phyloP scores from a whole-genome alignment of 2,329 filamentous ascomycete species.

The Kalmusia sp. region DNA sequence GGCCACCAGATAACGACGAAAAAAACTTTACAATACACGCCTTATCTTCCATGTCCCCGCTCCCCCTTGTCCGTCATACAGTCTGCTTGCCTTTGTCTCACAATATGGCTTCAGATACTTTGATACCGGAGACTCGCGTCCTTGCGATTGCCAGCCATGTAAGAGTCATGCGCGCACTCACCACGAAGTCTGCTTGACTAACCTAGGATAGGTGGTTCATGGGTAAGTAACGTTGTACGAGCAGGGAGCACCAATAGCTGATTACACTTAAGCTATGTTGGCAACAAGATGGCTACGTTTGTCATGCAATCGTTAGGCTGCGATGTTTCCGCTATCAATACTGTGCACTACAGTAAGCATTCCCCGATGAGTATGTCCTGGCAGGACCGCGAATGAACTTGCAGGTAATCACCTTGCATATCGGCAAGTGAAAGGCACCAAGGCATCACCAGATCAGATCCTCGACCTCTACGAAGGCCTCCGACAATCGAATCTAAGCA shows the following conservation, averaged over 20 bases:
- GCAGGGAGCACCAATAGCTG: constrained; percentile 20
- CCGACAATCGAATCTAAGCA: constrained; percentile 80
- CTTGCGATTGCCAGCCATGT: constrained; percentile 96
- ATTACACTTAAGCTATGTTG: constrained; percentile 76
- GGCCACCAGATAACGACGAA: constrained; percentile 43
- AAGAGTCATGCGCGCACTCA: constrained; percentile 52
- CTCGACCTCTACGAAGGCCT: constrained; percentile 83
- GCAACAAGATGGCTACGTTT: constrained; percentile 96
- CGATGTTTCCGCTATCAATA: constrained; percentile 93
- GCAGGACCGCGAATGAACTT: constrained; percentile 9
- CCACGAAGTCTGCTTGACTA: constrained; percentile 26
- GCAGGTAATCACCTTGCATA: constrained; percentile 96
- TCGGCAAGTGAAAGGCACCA: constrained; percentile 83
- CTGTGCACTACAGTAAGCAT: constrained; percentile 90
- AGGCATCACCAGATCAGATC: constrained; percentile 82
- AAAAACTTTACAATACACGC: constrained; percentile 38
- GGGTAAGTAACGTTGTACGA: constrained; percentile 62
- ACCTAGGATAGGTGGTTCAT: constrained; percentile 68
- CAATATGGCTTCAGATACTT: constrained; percentile 44
- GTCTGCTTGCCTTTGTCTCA: not conserved
- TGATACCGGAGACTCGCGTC: constrained; percentile 70
- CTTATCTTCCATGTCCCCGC: constrained; percentile 12
- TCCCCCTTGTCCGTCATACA: not conserved
- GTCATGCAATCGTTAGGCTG: constrained; percentile 93
- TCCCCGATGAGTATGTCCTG: not conserved